Evolutionary conservation across 1,284 basidiomycete species (phyloP).

Genomic region (Jaminaea rosea): DNA sequence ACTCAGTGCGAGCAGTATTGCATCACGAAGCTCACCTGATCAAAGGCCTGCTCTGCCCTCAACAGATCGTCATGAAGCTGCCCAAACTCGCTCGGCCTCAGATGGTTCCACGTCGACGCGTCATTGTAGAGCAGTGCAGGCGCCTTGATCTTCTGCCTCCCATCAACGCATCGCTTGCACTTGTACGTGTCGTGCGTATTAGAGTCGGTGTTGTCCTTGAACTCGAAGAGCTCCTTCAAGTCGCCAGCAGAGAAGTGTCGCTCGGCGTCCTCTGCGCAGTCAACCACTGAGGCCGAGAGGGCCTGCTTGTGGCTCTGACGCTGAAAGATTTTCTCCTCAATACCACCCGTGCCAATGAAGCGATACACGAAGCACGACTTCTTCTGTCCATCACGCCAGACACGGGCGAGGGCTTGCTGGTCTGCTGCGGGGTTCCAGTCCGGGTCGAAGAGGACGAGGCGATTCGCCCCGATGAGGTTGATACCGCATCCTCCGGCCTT

Average conservation of each 20-base stretch:
- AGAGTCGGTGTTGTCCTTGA: constrained; percentile 76
- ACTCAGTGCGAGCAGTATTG: constrained; percentile 46
- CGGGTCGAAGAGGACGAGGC: constrained; percentile 91
- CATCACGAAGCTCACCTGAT: constrained; percentile 59
- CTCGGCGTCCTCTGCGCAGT: constrained; percentile 82
- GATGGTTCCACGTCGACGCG: constrained; percentile 98
- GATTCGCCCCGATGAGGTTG: constrained; percentile 95
- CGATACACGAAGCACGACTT: constrained; percentile 90
- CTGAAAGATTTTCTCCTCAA: constrained; percentile 98
- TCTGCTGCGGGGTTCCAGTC: constrained; percentile 99
- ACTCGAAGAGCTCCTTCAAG: constrained; percentile 80
- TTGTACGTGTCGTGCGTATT: constrained; percentile 77
- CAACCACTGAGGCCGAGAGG: constrained; percentile 90
- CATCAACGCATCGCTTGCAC: constrained; percentile 85
- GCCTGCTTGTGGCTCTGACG: constrained; percentile 83
- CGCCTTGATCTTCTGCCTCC: constrained; percentile 72
- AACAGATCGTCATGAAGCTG: constrained; percentile 92
- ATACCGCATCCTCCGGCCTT: constrained; percentile 92
- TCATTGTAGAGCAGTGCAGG: constrained; percentile 88
- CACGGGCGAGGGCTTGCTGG: constrained; percentile 93
- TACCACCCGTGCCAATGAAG: constrained; percentile 93
- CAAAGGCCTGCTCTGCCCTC: constrained; percentile 72
- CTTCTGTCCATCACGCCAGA: constrained; percentile 99
- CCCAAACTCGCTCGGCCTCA: constrained; percentile 73
- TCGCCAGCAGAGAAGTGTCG: constrained; percentile 88